Base-by-base conservation (phyloP, 2,329 filamentous ascomycete species). In the Grosmannia penicillata region DNA sequence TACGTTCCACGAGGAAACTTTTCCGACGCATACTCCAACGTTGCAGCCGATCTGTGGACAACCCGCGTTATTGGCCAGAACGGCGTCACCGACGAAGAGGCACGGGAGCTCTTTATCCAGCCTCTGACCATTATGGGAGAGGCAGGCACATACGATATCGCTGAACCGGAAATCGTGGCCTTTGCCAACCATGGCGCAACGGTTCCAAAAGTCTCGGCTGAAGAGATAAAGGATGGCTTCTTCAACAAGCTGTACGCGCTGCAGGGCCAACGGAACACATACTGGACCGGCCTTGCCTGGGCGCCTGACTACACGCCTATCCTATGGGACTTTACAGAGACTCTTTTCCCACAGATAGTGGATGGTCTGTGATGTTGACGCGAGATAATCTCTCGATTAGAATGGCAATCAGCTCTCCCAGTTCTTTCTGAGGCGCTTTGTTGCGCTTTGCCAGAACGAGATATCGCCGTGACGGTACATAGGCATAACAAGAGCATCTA, bases 291-390 rank as follows among this genome's bases (percentile, higher is more conserved):
- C 11, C 24, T 35, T 14, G 24, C 33, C 2, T 35, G 33, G 33
- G 33, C 33, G 11, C 33, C 33, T 14, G 33, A 35, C 15, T 35
- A 35, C 24, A 15, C 33, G 15, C 23, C 33, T 9, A 27, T 35
- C 11, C 11, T 35, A 14, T 35, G 33, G 33, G 33, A 35, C 15
- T 35, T 35, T 13, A 34, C 33, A 6, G 33, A 34, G 33, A 34
- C 22, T 22, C 23, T 34, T 13, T 34, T 34, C n/a, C 7, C 15
- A 8, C 15, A 14, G 5, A 34, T 34, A 8, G n/a, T 34, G 11
- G 8, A 26, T 10, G 33, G 33, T 10, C n/a, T 34, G n/a, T 34
- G 21, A 33, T 31, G 15, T n/a, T n/a, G n/a, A n/a, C n/a, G n/a
- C n/a, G n/a, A n/a, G n/a, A n/a, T n/a, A n/a, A n/a, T n/a, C n/a